Evolutionary conservation across 257 asterid genomes (phyloP), one percentile per base, ranked within the genome.

Genomic region (Solanum chmielewskii): DNA sequence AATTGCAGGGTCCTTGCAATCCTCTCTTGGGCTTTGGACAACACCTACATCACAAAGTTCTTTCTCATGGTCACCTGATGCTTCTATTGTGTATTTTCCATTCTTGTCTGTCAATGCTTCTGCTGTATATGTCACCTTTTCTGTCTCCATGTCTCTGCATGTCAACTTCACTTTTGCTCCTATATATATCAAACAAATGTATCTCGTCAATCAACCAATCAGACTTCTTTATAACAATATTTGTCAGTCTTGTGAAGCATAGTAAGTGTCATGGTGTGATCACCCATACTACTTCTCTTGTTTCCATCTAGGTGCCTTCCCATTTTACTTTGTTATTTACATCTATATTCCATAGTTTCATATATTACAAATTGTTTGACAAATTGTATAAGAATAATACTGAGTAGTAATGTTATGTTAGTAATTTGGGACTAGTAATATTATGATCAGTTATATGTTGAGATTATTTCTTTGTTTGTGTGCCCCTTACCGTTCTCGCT

Each of bases 1-100:
- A 1, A n/a, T 31, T 47, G 90, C 88, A 2, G 75, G 25, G 8
- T 56, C 84, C 1, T 87, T 75, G 92, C 95, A 93, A 7, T 89
- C 86, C 1, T 77, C 87, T 20, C 20, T 35, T 5, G 93, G 92
- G 87, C 93, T 91, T 14, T 78, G 77, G 14, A 88, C 10, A 3
- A 87, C 81, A 4, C 4, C 23, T 31, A 93, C 90, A 42, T 91
- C 93, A 64, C 95, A 93, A 12, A 92, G 70, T 4, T 91, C 92
- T 3, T 87, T 88, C 87, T 89, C 92, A 41, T 90, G 93, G 21
- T 93, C 93, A 4, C 92, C 91, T 33, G 6, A 9, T 9, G 89
- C 91, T 2, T 3, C 23, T 27, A 93, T 21, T n/a, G 13, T 49
- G 86, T 93, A 93, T 13, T 68, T 47, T 1, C 95, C 94, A 3